A percentile compares a stretch with the other conserved stretches of the same genome.
phyloP scores from a whole-genome alignment of 306 rosid genomes.

The Calophaca sinica region DNA sequence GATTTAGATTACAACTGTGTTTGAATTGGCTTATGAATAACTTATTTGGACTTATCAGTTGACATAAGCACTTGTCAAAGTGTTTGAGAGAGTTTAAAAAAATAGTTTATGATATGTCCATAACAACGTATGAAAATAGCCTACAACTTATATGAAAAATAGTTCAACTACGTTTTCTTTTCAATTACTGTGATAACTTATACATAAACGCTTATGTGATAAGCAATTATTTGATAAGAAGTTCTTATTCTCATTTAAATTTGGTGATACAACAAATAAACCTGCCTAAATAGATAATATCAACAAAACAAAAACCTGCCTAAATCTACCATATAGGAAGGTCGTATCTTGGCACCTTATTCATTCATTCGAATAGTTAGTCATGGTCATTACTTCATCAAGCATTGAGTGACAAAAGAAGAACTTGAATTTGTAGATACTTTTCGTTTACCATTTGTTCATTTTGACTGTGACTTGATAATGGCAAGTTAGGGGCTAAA shows the following conservation, averaged over 20 bases:
- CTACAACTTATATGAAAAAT: no score
- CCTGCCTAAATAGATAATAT: no score
- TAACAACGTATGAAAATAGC: no score
- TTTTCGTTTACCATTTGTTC: slow-evolving; percentile 7
- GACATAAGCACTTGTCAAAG: no score
- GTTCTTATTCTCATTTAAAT: background rate
- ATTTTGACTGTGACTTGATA: slow-evolving; percentile 42
- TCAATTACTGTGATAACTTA: no score
- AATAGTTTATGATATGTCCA: no score
- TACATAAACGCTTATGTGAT: no score
- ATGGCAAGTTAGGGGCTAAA: slow-evolving; percentile 28
- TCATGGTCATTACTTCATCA: slow-evolving; percentile 17
- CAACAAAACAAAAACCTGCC: background rate
- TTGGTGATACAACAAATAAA: slow-evolving; percentile 11
- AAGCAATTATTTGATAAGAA: background rate
- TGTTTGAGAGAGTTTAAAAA: no score
- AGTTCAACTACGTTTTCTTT: no score
- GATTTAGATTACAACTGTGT: no score
- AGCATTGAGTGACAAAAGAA: slow-evolving; percentile 27
- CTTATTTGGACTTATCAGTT: no score
- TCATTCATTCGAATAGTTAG: background rate
- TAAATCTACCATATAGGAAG: slow-evolving; percentile 20
- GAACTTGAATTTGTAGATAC: background rate
- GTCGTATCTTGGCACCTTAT: background rate
- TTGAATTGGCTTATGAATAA: no score